phyloP scores from a whole-genome alignment of 352 stramenopile genomes.

The Phytophthora pinifolia region DNA sequence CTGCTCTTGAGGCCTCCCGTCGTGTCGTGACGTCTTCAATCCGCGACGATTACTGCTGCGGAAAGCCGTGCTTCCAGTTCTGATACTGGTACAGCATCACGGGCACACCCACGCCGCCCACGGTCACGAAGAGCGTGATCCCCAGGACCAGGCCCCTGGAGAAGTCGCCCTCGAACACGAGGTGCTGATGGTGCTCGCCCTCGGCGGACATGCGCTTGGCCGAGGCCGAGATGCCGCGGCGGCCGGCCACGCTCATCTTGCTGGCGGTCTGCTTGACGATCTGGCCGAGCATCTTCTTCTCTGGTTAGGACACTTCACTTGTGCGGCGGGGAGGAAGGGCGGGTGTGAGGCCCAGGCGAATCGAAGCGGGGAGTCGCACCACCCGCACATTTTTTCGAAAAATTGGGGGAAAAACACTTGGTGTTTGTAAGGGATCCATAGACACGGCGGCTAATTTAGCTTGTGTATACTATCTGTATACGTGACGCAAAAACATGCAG shows the following conservation, averaged over 20 bases:
- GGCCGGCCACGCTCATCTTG: conserved; percentile 59
- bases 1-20: not conserved
- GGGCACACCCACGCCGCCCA: conserved; percentile 63
- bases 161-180: conserved; percentile 84
- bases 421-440: conserved; percentile 4
- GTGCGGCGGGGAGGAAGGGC: conserved; percentile 15
- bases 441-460: conserved; percentile 17
- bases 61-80: conserved; percentile 91
- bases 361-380: conserved; percentile 10
- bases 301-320: conserved; percentile 10
- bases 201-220: conserved; percentile 73
- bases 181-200: conserved; percentile 83
- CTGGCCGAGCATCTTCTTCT: conserved; percentile 52
- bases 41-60: conserved; percentile 56
- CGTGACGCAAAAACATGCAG: conserved; percentile 32
- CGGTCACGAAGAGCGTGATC: conserved; percentile 59
- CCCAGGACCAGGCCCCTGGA: conserved; percentile 69
- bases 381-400: conserved; percentile 29
- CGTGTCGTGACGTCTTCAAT: not conserved
- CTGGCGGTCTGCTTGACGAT: conserved; percentile 67
- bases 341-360: conserved; percentile 16
- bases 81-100: conserved; percentile 76
- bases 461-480: conserved; percentile 16
- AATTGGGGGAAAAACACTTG: conserved; percentile 5
- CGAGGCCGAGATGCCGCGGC: conserved; percentile 74